Base-by-base conservation (phyloP, 1,284 basidiomycete species). In the Peniophora sp. region DNA sequence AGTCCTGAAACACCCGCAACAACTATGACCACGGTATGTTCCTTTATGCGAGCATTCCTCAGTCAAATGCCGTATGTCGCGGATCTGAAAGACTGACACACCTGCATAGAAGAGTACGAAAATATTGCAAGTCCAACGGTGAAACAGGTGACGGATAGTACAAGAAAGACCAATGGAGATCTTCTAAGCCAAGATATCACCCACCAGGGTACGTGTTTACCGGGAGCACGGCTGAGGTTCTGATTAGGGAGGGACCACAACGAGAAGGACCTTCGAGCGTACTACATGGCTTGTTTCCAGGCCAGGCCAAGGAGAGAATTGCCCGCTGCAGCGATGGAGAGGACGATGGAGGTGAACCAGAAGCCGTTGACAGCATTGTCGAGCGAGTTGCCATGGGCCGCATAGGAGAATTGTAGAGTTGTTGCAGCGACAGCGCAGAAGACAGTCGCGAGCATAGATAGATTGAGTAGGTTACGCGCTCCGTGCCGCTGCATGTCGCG, bases 241-340 rank as follows among this genome's bases (percentile, higher is more conserved):
- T 56, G 48, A 54, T 36, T 56, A 43, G 44, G 52, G 46, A 47
- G 46, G 39, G 39, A 32, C 25, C 23, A 41, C 34, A 49, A 51
- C 24, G 22, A 44, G 3, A 20, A 16, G 47, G 25, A 17, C 20
- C 32, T 6, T 20, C 2, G 19, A 32, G 76, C 83, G 59, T 65
- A 86, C 84, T 87, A 87, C 81, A 86, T 85, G 0, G 84, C 83
- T 59, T 85, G 82, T 60, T 83, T 85, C 84, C 84, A 87, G 1
- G 83, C 84, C 44, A 87, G 64, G 48, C 83, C 84, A 10, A 87
- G 69, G 17, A 86, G 67, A 63, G 81, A 83, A 64, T 88, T 88
- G 39, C 87, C 84, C n/a, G 85, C 83, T 12, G 83, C 82, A 19
- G 78, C 83, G 52, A 88, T 86, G 54, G 81, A 85, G 66, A 89